Evolutionary conservation across 2,329 filamentous ascomycete genomes (phyloP).

Genomic region (Penicillium sclerotiorum): DNA sequence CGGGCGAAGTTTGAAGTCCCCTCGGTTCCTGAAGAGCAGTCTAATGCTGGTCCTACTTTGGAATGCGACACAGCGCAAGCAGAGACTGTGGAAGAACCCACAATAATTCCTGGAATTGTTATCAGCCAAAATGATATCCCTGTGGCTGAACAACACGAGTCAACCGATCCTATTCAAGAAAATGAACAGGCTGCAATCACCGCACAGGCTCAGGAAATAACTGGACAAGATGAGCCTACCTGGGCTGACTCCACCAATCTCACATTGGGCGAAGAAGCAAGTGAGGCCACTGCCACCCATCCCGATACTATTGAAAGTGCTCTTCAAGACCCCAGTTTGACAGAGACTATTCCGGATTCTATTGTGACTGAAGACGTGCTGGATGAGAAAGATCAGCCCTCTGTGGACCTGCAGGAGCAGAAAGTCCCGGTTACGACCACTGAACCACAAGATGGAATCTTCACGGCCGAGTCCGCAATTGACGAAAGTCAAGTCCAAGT

Average conservation of each 20-base stretch:
- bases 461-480: too few species aligned
- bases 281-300: neutral
- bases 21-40: constrained; percentile 12
- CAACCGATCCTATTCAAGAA: neutral
- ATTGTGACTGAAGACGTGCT: too few species aligned
- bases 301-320: neutral
- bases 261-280: neutral
- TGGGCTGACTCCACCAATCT: too few species aligned
- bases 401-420: too few species aligned
- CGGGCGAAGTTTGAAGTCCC: constrained; percentile 43
- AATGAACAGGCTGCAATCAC: neutral
- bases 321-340: too few species aligned
- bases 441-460: too few species aligned
- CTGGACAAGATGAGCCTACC: neutral
- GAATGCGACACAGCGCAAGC: neutral
- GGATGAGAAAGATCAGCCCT: too few species aligned
- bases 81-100: neutral
- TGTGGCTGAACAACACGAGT: neutral
- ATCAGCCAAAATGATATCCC: neutral
- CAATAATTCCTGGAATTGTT: neutral
- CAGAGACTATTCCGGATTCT: too few species aligned
- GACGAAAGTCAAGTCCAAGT: too few species aligned
- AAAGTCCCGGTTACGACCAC: too few species aligned
- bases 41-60: neutral
- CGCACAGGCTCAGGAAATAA: too few species aligned